These are phyloP conservation scores for Cutaneotrichosporon sp. DNA, from an alignment of 1,284 basidiomycete genomes.

Conservation along the genomic window DNA sequence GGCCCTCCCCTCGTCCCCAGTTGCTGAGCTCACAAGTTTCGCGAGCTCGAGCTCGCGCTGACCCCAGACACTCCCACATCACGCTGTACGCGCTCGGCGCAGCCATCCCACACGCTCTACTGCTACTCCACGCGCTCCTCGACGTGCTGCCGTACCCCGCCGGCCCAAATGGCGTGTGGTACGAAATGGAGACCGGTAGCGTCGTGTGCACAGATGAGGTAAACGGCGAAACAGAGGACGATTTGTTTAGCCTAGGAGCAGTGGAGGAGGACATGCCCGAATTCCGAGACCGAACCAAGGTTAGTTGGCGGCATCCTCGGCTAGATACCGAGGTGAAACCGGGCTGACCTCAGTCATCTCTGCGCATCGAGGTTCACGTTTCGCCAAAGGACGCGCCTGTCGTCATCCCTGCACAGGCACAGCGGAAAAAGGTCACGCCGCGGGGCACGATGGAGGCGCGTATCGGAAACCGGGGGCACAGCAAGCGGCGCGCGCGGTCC, in stretches of 20 bases:
- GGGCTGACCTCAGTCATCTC: neutral
- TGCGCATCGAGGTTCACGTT: slow-evolving; percentile 16
- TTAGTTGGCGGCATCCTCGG: neutral
- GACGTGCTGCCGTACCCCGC: slow-evolving; percentile 67
- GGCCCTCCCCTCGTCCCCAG: too few species aligned
- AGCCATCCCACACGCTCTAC: slow-evolving; percentile 76
- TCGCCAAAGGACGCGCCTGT: neutral
- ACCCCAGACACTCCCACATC: slow-evolving; percentile 63
- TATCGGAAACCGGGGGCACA: neutral
- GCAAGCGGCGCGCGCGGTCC: neutral
- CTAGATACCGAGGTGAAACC: neutral
- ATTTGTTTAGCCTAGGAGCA: slow-evolving; percentile 18
- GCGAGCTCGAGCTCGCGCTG: slow-evolving; percentile 59
- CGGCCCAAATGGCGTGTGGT: slow-evolving; percentile 61
- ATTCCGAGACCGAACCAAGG: slow-evolving; percentile 14
- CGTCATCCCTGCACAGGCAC: neutral
- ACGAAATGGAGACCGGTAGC: slow-evolving; percentile 70
- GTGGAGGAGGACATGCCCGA: slow-evolving; percentile 10
- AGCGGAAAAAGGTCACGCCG: slow-evolving; percentile 5
- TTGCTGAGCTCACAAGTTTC: too few species aligned
- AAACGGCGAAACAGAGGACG: slow-evolving; percentile 5
- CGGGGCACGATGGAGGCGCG: neutral
- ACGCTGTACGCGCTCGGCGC: slow-evolving; percentile 80
- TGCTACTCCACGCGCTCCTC: slow-evolving; percentile 69
- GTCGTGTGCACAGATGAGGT: slow-evolving; percentile 76